These are phyloP conservation scores for Phoma sp. DNA, from an alignment of 2,329 filamentous ascomycete genomes.

Conservation along the genomic window DNA sequence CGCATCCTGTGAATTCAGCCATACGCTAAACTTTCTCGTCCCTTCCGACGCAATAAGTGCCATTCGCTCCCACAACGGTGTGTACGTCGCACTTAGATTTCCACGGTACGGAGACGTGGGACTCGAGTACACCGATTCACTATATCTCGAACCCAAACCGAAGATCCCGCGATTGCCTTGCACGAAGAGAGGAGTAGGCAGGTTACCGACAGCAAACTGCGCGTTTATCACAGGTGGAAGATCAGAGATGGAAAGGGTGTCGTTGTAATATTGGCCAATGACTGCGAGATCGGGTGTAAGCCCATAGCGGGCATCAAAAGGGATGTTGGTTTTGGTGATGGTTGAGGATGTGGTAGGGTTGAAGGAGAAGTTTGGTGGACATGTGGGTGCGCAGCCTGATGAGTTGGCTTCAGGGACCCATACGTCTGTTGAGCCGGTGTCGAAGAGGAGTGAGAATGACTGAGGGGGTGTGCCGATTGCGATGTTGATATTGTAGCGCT, in stretches of 20 bases:
- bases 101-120: background rate
- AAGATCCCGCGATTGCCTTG: constrained; percentile 21
- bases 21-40: background rate
- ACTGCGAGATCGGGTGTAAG: constrained; percentile 22
- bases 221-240: background rate
- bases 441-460: constrained; percentile 16
- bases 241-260: constrained; percentile 7
- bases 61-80: background rate
- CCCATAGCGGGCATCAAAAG: constrained; percentile 22
- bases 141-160: constrained; percentile 12
- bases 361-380: constrained; percentile 13
- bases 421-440: constrained; percentile 19
- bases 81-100: background rate
- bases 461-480: constrained; percentile 21
- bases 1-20: constrained; percentile 3
- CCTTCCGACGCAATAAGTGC: background rate
- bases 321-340: background rate
- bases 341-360: background rate
- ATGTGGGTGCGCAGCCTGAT: constrained; percentile 17
- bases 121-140: background rate
- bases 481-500: constrained; percentile 21
- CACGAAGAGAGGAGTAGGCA: constrained; percentile 8
- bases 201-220: constrained; percentile 14
- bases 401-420: constrained; percentile 21
- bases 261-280: constrained; percentile 23